Conservation (phyloP, 495 filamentous ascomycete species). For the Penicillium salamii region DNA sequence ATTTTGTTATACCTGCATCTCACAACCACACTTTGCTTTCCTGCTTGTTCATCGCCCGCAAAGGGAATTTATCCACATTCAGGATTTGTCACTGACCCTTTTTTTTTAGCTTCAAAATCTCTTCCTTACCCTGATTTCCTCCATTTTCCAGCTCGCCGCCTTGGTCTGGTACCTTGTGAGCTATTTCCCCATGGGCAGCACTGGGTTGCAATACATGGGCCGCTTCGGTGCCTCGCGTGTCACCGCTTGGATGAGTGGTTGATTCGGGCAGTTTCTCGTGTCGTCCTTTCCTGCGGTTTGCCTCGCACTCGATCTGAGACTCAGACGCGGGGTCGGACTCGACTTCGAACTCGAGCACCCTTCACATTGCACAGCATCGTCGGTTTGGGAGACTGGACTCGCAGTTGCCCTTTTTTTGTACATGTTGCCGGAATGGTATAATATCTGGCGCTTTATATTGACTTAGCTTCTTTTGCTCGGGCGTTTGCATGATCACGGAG, state of each 20-base stretch:
- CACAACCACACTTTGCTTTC: conserved; percentile 5
- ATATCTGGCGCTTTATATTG: not conserved
- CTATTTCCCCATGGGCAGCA: conserved; percentile 97
- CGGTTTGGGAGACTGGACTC: not conserved
- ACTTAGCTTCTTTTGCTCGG: not conserved
- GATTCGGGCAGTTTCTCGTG: conserved; percentile 15
- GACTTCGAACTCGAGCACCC: not conserved
- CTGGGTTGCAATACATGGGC: conserved; percentile 80
- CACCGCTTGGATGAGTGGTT: conserved; percentile 85
- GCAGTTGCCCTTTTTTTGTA: not conserved
- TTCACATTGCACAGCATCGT: not conserved
- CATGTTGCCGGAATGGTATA: not conserved
- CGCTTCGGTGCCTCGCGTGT: conserved; percentile 81
- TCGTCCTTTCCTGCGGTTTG: not conserved
- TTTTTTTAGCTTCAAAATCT: conserved; percentile 66
- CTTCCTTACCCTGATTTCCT: conserved; percentile 77
- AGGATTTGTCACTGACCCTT: conserved; percentile 11
- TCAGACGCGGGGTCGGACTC: not conserved
- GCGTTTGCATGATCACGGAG: not conserved
- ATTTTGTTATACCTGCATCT: conserved; percentile 2
- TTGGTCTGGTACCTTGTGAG: conserved; percentile 93
- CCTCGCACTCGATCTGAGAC: too few species aligned
- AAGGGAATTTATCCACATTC: not conserved
- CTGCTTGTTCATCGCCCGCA: not conserved
- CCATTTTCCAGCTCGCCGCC: conserved; percentile 76